Evolutionary conservation across 2,329 filamentous ascomycete genomes (phyloP), one percentile per base, ranked within the genome.

Genomic region (Bipolaris sorokiniana): DNA sequence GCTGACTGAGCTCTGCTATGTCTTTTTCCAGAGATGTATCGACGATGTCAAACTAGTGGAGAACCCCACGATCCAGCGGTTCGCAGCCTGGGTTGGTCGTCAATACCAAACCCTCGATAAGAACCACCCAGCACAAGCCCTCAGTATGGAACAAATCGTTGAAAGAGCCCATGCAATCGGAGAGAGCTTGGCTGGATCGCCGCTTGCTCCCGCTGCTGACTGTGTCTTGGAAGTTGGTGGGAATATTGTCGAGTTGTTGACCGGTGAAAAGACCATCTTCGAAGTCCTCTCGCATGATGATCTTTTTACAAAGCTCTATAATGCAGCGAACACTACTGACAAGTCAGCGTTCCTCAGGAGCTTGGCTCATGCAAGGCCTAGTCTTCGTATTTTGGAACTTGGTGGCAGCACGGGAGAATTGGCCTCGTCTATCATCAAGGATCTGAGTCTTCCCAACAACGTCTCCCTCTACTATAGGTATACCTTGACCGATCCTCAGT

Each of bases 311-410:
- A 48, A 16, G 15, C 15, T 40, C 26, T 33, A 33, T 26, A 10
- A n/a, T 22, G 33, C 47, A 5, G 49, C 38, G 38, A 40, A 45
- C 3, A 23, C 49, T 9, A 36, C 49, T n/a, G 37, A 56, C 2
- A 11, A 45, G n/a, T 31, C 47, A 3, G 23, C 15, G 2, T 41
- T 49, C 10, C 13, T 49, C 36, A 38, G n/a, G 18, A 16, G 20
- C 36, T 36, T 59, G 3, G 56, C 49, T 13, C 55, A 59, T 50
- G 52, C 49, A 10, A 38, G 50, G 26, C 31, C 58, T 10, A 26
- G n/a, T 3, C 48, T 57, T 40, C 31, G 50, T 6, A 18, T 56
- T 1, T 41, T 62, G 11, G 53, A 61, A 28, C 38, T 61, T 15
- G 50, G 52, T 6, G 49, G 48, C 1, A 52, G 59, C 15, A 51